These are phyloP conservation scores for Triticum monococcum DNA, from an alignment of 176 grass and related monocot genomes.

Conservation along the genomic window DNA sequence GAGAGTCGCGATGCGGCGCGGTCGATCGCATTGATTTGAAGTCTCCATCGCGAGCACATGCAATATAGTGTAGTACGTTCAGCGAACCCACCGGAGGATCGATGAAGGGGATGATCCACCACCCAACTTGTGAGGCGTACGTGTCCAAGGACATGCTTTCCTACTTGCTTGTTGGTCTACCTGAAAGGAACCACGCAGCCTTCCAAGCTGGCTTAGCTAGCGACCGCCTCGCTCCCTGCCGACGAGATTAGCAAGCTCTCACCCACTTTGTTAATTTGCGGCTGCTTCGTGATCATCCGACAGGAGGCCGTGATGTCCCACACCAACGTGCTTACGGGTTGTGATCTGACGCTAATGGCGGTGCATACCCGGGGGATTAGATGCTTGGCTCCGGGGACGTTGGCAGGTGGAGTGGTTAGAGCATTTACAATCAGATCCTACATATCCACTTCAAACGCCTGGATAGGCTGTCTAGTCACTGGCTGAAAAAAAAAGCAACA, in stretches of 20 bases:
- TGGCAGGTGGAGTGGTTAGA: neutral
- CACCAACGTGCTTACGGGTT: neutral
- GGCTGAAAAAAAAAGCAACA: too few relatives aligned
- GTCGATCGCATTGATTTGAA: neutral
- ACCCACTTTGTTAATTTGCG: neutral
- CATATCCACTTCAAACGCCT: too few relatives aligned
- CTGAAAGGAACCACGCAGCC: neutral
- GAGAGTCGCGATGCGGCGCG: neutral
- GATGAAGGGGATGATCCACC: neutral
- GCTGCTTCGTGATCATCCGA: neutral
- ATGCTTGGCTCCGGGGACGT: neutral
- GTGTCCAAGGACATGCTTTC: neutral
- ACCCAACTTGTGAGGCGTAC: neutral
- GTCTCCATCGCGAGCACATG: neutral
- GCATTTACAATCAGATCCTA: too few relatives aligned
- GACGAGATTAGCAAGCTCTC: neutral
- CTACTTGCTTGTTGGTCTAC: neutral
- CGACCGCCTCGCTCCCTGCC: neutral
- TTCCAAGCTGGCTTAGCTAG: neutral
- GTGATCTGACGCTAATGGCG: neutral
- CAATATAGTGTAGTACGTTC: neutral
- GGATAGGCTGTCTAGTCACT: too few relatives aligned
- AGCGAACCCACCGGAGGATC: neutral
- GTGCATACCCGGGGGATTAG: neutral
- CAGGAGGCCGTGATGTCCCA: neutral